Conservation (phyloP, 495 filamentous ascomycete species). For the Gamarada debralockiae region DNA sequence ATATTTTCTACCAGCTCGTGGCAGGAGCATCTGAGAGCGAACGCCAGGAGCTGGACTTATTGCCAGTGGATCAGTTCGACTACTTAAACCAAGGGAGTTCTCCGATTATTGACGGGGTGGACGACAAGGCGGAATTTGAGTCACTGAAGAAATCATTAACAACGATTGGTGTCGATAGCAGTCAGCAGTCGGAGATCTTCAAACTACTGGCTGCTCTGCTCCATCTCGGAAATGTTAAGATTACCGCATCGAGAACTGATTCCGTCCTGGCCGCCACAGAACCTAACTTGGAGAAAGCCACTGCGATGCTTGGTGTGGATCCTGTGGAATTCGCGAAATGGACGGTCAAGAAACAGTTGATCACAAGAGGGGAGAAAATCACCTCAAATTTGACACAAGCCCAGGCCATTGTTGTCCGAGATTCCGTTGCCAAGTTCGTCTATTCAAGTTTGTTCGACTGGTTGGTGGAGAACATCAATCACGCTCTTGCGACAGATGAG, state of each 20-base stretch:
- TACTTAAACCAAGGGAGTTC: slow-evolving; percentile 95
- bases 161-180: slow-evolving; percentile 78
- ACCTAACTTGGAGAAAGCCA: slow-evolving; percentile 75
- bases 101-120: slow-evolving; percentile 89
- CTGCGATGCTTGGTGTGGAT: slow-evolving; percentile 85
- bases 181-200: slow-evolving; percentile 81
- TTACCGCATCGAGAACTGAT: slow-evolving; percentile 83
- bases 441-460: slow-evolving; percentile 99
- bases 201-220: slow-evolving; percentile 86
- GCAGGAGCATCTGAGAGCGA: slow-evolving; percentile 89
- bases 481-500: slow-evolving; percentile 82
- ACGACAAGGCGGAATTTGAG: slow-evolving; percentile 89
- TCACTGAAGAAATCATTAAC: slow-evolving; percentile 80
- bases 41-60: slow-evolving; percentile 68
- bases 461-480: slow-evolving; percentile 95
- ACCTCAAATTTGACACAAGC: slow-evolving; percentile 93
- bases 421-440: slow-evolving; percentile 98
- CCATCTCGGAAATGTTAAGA: slow-evolving; percentile 95
- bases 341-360: slow-evolving; percentile 98
- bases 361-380: slow-evolving; percentile 96
- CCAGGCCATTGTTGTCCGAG: slow-evolving; percentile 90
- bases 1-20: slow-evolving; percentile 98
- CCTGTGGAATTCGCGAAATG: slow-evolving; percentile 89
- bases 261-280: slow-evolving; percentile 79
- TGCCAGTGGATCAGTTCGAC: slow-evolving; percentile 84